A percentile compares a stretch with the other conserved stretches of the same genome.
These are phyloP conservation scores for Petunia secreta DNA, from an alignment of 257 asterid genomes.

Conservation along the genomic window DNA sequence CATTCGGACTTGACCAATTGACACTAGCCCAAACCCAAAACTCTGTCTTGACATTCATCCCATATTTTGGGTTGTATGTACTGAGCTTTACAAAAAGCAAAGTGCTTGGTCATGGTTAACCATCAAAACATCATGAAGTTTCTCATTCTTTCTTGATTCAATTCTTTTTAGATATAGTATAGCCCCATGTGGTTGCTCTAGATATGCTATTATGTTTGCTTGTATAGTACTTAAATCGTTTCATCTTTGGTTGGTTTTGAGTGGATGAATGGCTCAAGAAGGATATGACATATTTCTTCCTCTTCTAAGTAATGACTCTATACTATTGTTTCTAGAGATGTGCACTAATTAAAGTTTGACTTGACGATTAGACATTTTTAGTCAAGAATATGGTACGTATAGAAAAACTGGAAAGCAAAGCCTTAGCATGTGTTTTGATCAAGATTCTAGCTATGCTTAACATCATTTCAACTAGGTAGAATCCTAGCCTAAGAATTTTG, in stretches of 20 bases:
- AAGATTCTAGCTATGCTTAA: slow-evolving; percentile 31
- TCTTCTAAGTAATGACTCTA: slow-evolving; percentile 2
- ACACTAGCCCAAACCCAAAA: too few relatives aligned
- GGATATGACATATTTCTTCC: slow-evolving; percentile 22
- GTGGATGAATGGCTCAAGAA: neutral
- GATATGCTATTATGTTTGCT: slow-evolving; percentile 15
- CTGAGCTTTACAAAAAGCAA: neutral
- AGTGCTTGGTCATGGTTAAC: slow-evolving; percentile 8
- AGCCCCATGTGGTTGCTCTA: slow-evolving; percentile 13
- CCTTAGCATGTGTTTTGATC: slow-evolving; percentile 11
- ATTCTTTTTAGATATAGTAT: neutral
- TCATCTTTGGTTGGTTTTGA: slow-evolving; percentile 21
- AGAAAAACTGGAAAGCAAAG: slow-evolving; percentile 12
- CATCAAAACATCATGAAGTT: neutral
- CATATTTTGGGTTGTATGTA: neutral
- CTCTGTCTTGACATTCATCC: too few relatives aligned
- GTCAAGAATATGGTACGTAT: slow-evolving; percentile 1
- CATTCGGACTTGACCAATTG: too few relatives aligned
- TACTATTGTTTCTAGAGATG: slow-evolving; percentile 2
- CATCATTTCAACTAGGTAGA: slow-evolving; percentile 33
- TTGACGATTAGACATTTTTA: slow-evolving; percentile 31
- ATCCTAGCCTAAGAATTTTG: slow-evolving; percentile 26
- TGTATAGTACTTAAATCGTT: slow-evolving; percentile 3
- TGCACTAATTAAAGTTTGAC: slow-evolving; percentile 13
- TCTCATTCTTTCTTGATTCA: slow-evolving; percentile 11